A percentile compares a stretch with the other conserved stretches of the same genome.
Evolutionary conservation across 495 filamentous ascomycete species (phyloP).

Genomic region (Neurospora africana): DNA sequence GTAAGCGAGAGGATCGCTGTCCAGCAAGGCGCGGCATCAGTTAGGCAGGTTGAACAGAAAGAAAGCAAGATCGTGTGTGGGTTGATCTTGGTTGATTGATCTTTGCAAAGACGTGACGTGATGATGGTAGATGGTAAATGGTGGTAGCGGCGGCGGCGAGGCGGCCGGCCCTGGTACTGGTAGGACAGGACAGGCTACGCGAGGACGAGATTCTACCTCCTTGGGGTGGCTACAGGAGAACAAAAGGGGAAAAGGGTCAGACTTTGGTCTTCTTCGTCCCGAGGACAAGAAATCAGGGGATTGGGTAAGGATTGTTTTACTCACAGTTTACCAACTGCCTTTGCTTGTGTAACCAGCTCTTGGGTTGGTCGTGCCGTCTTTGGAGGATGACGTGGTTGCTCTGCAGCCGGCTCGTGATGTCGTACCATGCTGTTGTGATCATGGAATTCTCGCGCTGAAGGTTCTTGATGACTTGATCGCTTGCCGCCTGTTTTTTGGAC

Average conservation of each 20-base stretch:
- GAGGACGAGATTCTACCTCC: conserved; percentile 32
- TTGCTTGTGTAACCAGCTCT: conserved; percentile 88
- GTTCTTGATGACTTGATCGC: conserved; percentile 55
- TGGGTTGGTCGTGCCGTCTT: conserved; percentile 63
- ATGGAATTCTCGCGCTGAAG: conserved; percentile 73
- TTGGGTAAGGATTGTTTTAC: neutral
- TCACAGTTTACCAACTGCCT: conserved; percentile 57
- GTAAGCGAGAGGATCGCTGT: neutral
- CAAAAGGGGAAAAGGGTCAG: neutral
- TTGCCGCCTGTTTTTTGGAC: conserved; percentile 35
- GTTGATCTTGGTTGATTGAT: neutral
- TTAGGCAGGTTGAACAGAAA: neutral
- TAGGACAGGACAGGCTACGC: conserved; percentile 8
- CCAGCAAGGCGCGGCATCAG: neutral
- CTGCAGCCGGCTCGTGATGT: conserved; percentile 72
- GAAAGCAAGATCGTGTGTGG: neutral
- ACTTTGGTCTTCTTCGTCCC: neutral
- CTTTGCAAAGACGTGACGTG: too few relatives aligned
- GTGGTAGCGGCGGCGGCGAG: neutral
- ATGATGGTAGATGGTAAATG: neutral
- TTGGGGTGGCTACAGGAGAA: conserved; percentile 29
- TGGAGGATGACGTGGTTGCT: conserved; percentile 76
- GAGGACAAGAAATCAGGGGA: neutral
- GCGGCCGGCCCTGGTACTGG: neutral
- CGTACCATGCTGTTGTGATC: conserved; percentile 87